These are phyloP conservation scores for Pseudocercospora cruenta DNA, from an alignment of 2,329 filamentous ascomycete species.

Conservation along the genomic window DNA sequence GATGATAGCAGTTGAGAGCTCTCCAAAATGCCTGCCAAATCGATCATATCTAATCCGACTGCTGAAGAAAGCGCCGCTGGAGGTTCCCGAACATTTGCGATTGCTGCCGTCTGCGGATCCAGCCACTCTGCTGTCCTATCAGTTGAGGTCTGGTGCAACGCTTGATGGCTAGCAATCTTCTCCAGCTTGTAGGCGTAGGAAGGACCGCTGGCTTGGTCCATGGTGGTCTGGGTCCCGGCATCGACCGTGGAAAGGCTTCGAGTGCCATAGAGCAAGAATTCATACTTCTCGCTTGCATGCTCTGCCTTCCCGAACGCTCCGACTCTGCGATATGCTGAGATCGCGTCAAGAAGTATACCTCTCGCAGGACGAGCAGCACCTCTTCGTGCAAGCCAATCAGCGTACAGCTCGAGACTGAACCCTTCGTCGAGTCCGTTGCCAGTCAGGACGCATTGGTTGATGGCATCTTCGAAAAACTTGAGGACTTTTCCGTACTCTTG, in stretches of 20 bases:
- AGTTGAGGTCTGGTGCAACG: constrained; percentile 42
- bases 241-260: constrained; percentile 65
- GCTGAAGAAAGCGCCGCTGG: constrained; percentile 58
- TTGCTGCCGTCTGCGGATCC: constrained; percentile 44
- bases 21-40: constrained; percentile 75
- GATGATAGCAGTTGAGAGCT: constrained; percentile 81
- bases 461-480: constrained; percentile 67
- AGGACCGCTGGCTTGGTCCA: constrained; percentile 58
- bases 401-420: constrained; percentile 73
- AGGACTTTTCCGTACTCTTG: constrained; percentile 57
- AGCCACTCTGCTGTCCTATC: constrained; percentile 56
- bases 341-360: constrained; percentile 68
- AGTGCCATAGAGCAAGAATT: constrained; percentile 66
- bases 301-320: constrained; percentile 71
- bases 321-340: constrained; percentile 69
- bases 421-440: constrained; percentile 72
- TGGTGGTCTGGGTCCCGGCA: constrained; percentile 67
- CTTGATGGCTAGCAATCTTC: constrained; percentile 47
- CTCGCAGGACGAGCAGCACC: constrained; percentile 69
- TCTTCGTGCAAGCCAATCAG: constrained; percentile 68
- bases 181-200: constrained; percentile 45
- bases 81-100: constrained; percentile 39
- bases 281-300: constrained; percentile 69
- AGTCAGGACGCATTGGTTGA: constrained; percentile 72
- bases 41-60: constrained; percentile 74